Conservation (phyloP, 495 filamentous ascomycete species). For the Penicillium lividum region DNA sequence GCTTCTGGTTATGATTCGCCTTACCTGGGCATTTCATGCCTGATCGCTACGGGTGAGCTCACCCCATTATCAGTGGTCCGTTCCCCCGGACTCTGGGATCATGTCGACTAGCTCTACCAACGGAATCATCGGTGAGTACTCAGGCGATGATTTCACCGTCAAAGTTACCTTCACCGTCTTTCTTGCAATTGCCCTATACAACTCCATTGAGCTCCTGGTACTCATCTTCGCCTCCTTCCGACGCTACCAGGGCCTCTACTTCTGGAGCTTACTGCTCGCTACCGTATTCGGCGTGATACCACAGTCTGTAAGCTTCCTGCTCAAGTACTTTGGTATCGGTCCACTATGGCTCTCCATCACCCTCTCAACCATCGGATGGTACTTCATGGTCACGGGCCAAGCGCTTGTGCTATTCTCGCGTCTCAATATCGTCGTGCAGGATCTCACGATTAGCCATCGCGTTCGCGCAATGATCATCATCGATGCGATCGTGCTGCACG, state of each 20-base stretch:
- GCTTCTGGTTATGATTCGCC: conserved; percentile 2
- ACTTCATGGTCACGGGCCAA: conserved; percentile 44
- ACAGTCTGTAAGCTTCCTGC: conserved; percentile 40
- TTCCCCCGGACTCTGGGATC: background rate
- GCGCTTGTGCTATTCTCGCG: conserved; percentile 41
- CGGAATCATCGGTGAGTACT: conserved; percentile 18
- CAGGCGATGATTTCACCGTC: conserved; percentile 12
- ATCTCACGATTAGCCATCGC: conserved; percentile 27
- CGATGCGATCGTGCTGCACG: conserved; percentile 37
- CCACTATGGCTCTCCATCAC: conserved; percentile 32
- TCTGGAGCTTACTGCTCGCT: conserved; percentile 42
- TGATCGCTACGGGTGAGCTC: conserved; percentile 2
- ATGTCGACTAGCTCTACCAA: conserved; percentile 8
- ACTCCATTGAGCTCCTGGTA: conserved; percentile 39
- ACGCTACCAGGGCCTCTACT: conserved; percentile 42
- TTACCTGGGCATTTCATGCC: conserved; percentile 1
- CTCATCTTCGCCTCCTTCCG: conserved; percentile 42
- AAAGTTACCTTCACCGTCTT: conserved; percentile 36
- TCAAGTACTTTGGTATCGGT: conserved; percentile 34
- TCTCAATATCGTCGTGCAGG: conserved; percentile 36
- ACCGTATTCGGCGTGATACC: conserved; percentile 36
- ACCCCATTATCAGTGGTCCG: background rate
- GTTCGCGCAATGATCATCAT: conserved; percentile 39
- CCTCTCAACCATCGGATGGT: conserved; percentile 42
- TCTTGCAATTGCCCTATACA: conserved; percentile 39